phyloP scores from a whole-genome alignment of 2,329 filamentous ascomycete species.

The Apiospora sp. region DNA sequence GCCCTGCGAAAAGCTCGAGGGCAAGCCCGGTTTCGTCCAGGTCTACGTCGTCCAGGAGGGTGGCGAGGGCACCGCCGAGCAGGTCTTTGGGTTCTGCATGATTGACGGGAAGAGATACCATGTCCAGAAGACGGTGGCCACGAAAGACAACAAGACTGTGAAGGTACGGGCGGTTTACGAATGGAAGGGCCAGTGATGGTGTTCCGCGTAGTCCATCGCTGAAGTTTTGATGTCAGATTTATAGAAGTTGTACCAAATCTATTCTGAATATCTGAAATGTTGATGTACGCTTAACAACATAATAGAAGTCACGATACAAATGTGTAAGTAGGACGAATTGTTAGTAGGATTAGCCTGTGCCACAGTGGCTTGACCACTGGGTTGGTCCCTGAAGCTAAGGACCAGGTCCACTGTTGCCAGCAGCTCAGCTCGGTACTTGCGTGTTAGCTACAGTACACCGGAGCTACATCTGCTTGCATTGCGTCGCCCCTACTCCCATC shows the following conservation, averaged over 20 bases:
- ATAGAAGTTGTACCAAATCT: not conserved
- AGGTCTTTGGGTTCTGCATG: slow-evolving; percentile 19
- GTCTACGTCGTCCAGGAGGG: slow-evolving; percentile 22
- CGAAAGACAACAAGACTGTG: not conserved
- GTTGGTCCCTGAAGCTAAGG: slow-evolving; percentile 3
- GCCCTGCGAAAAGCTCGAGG: slow-evolving; percentile 3
- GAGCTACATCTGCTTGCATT: not conserved
- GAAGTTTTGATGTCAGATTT: not conserved
- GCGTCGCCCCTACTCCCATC: not conserved
- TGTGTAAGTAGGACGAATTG: no score
- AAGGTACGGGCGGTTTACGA: slow-evolving; percentile 16
- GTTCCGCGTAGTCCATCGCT: not conserved
- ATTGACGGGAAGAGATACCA: slow-evolving; percentile 15
- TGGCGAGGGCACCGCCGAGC: not conserved
- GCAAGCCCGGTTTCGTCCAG: slow-evolving; percentile 1
- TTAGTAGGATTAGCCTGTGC: no score
- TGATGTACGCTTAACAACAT: no score
- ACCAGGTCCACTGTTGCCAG: not conserved
- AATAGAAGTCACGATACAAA: no score
- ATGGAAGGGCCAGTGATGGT: not conserved
- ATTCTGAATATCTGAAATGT: no score
- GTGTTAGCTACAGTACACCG: not conserved
- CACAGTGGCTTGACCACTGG: slow-evolving; percentile 7
- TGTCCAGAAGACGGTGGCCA: slow-evolving; percentile 14
- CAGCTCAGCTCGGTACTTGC: slow-evolving; percentile 6